Conservation (phyloP, 345 rosid genomes). For the Lumnitzera littorea region DNA sequence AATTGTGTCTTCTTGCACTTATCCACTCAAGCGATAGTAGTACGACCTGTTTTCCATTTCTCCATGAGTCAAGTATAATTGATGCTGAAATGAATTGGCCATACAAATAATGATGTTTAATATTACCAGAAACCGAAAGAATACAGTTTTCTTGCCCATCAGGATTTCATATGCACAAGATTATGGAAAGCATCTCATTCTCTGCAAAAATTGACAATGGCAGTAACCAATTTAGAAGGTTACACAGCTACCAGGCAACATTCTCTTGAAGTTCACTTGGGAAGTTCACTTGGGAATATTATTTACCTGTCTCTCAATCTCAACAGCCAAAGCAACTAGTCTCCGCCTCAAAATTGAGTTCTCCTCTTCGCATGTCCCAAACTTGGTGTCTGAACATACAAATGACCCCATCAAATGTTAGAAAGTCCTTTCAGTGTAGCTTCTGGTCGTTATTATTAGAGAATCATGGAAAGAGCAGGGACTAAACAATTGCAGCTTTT, state of each 20-base stretch:
- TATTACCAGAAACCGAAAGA: not conserved
- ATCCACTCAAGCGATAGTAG: too few relatives aligned
- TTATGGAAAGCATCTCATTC: slow-evolving; percentile 97
- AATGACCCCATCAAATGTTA: slow-evolving; percentile 9
- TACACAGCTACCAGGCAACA: not conserved
- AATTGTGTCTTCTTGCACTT: too few relatives aligned
- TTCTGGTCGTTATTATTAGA: not conserved
- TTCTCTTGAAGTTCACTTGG: not conserved
- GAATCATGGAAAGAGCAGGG: too few relatives aligned
- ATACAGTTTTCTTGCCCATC: not conserved
- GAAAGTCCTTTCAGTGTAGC: not conserved
- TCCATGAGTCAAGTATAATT: too few relatives aligned
- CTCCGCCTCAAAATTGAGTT: slow-evolving; percentile 55
- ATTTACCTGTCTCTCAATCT: slow-evolving; percentile 90
- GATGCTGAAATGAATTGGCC: too few relatives aligned
- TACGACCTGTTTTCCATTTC: too few relatives aligned
- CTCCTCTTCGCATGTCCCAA: slow-evolving; percentile 68
- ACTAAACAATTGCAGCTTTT: too few relatives aligned
- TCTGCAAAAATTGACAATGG: slow-evolving; percentile 40
- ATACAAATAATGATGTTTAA: too few relatives aligned
- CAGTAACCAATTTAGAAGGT: not conserved
- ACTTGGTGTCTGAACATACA: slow-evolving; percentile 47
- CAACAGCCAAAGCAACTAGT: slow-evolving; percentile 73
- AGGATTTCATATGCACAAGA: not conserved
- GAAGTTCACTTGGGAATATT: slow-evolving; percentile 1